Evolutionary conservation across 2,329 filamentous ascomycete species (phyloP), one percentile per base, ranked within the genome.

Genomic region (Zymoseptoria ardabiliae): DNA sequence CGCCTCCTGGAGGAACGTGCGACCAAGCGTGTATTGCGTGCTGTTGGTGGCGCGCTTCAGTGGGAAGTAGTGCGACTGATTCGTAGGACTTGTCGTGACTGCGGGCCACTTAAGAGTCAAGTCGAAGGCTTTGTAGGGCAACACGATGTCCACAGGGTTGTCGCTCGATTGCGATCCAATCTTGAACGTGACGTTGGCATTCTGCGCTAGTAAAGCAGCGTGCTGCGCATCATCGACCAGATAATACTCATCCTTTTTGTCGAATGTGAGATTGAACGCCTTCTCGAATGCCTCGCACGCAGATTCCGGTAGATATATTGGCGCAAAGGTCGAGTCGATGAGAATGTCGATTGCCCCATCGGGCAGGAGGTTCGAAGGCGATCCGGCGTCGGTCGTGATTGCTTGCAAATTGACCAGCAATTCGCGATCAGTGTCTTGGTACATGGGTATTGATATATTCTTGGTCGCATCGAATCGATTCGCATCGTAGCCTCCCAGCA

Each of bases 301-400:
- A 2, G 70, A 67, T 28, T 78, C 70, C 0, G 86, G 86, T 4
- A 89, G 76, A 81, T 83, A 88, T 4, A 89, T 73, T 63, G 83
- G 85, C 1, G 85, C 82, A 0, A 85, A 83, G 0, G 84, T 83
- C 61, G 82, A 85, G 69, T 89, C 86, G 58, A 90, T 81, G 56
- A 83, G 67, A 21, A 82, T 82, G 13, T 64, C 64, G 11, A 74
- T 70, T 2, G 61, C 54, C 7, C 71, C 68, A 50, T 68, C 66
- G 0, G 69, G 69, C 1, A 72, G 58, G 11, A 72, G 62, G 52
- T 66, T 63, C 1, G 63, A 61, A n/a, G 63, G 61, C 17, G 65
- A 61, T 20, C 60, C 61, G 4, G 56, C 54, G 53, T 68, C 67
- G 4, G 66, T 66, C 1, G 64, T 68, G 54, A 75, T 70, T 4